Evolutionary conservation across 1,284 basidiomycete genomes (phyloP).

Genomic region (Volvariella volvacea): DNA sequence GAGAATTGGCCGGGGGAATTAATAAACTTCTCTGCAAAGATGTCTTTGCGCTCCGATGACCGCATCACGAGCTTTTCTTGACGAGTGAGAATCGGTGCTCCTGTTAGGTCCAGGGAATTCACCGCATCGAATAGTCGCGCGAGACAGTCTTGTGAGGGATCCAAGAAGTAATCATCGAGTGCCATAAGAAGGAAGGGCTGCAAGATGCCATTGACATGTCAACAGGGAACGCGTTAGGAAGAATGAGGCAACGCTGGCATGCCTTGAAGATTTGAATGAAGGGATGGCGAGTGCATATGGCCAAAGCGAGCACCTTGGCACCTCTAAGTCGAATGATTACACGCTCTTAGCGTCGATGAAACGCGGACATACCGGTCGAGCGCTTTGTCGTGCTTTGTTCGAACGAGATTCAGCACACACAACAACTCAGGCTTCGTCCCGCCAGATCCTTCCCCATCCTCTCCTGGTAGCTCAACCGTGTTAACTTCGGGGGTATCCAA

Average conservation of each 20-base stretch:
- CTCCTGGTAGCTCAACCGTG: conserved; percentile 30
- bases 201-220: not conserved
- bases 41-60: conserved; percentile 83
- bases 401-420: conserved; percentile 92
- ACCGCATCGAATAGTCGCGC: conserved; percentile 87
- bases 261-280: conserved; percentile 99
- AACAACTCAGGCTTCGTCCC: conserved; percentile 55
- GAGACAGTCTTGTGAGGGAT: conserved; percentile 84
- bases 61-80: conserved; percentile 88
- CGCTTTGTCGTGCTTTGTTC: conserved; percentile 90
- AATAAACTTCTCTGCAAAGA: conserved; percentile 80
- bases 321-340: conserved; percentile 49
- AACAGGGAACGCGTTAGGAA: too few species aligned
- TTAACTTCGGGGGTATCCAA: conserved; percentile 54
- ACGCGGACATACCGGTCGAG: conserved; percentile 68
- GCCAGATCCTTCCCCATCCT: conserved; percentile 25
- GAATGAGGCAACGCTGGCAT: conserved; percentile 13
- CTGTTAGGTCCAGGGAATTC: conserved; percentile 85
- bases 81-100: conserved; percentile 71
- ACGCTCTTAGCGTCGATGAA: conserved; percentile 7
- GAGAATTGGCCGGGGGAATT: conserved; percentile 18
- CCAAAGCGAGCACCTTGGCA: conserved; percentile 92
- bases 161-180: conserved; percentile 89
- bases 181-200: conserved; percentile 92
- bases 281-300: conserved; percentile 91